Base-by-base conservation (phyloP, 177 flowering plant genomes). In the Vitis hybrid region DNA sequence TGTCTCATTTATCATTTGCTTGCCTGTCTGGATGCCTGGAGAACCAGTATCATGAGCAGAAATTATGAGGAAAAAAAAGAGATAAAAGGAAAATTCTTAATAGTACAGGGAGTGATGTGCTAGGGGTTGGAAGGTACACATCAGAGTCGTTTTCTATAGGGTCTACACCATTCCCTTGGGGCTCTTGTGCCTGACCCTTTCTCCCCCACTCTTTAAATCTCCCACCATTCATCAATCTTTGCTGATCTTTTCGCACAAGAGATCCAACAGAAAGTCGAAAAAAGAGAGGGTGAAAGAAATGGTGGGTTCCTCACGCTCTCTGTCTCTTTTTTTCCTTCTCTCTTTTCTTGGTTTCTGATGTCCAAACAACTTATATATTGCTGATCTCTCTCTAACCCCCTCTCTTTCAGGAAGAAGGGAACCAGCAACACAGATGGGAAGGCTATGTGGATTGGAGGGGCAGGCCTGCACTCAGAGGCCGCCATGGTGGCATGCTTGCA, bases 401-500 rank as follows among this genome's bases (percentile, higher is more conserved):
- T 13, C 19, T 35, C 2, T 40, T 11, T 72, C n/a, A 81, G 81
- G 90, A 82, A 76, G 84, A 68, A 56, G 79, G 78, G 15, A 74
- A 57, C 13, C 76, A 74, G 67, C 58, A 62, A 11, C 65, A 62
- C 52, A 76, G 52, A 81, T 91, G 95, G 93, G 80, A 80, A 64
- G 86, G 85, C 30, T 81, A 83, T 72, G 86, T 83, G 2, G 85
- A 87, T 60, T 85, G 89, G 88, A 84, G 81, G 70, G 77, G 73
- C 70, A 67, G 67, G 24, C 81, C 89, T 11, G 89, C 86, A 4
- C 19, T 73, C 64, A 73, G 70, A 57, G 82, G 82, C 76, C 78
- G 80, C 66, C 90, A 88, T 66, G 92, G 92, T 8, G 90, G 92
- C 75, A 81, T 85, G 80, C 65, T 72, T 8, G 88, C 90, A 3